These are phyloP conservation scores for Agrostemma githago DNA, from an alignment of 148 eudicot genomes.

Conservation along the genomic window DNA sequence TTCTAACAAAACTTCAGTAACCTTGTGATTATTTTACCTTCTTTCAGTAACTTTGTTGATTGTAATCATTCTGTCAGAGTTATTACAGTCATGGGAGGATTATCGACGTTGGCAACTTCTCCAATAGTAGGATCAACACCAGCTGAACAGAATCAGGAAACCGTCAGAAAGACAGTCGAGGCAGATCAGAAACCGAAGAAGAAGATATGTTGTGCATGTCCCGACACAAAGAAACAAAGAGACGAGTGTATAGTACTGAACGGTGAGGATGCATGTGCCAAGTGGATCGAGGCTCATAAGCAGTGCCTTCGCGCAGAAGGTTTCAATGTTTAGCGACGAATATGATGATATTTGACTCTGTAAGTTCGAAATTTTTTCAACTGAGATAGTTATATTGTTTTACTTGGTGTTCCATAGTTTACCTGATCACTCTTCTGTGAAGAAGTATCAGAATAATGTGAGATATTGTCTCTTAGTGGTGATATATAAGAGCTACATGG, in stretches of 20 bases:
- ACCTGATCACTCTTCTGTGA: background rate
- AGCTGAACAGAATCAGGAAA: constrained; percentile 29
- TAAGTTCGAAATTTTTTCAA: background rate
- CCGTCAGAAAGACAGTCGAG: constrained; percentile 28
- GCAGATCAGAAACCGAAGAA: constrained; percentile 70
- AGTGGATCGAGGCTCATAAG: constrained; percentile 89
- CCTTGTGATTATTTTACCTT: no score
- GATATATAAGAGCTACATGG: no score
- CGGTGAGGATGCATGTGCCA: constrained; percentile 77
- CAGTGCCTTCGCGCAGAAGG: constrained; percentile 92
- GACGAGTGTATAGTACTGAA: constrained; percentile 89
- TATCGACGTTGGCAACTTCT: constrained; percentile 13
- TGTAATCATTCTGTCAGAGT: background rate
- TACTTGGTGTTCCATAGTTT: background rate
- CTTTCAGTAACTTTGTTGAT: no score
- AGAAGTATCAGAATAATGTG: constrained; percentile 10
- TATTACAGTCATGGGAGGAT: constrained; percentile 36
- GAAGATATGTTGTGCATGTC: constrained; percentile 96
- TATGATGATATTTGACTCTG: background rate
- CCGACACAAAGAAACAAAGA: constrained; percentile 83
- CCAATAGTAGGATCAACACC: constrained; percentile 2
- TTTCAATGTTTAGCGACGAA: constrained; percentile 50
- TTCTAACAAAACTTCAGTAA: background rate
- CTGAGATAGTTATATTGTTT: background rate
- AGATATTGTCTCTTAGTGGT: background rate